phyloP scores from a whole-genome alignment of 495 filamentous ascomycete genomes.

The Parmelia sp. region DNA sequence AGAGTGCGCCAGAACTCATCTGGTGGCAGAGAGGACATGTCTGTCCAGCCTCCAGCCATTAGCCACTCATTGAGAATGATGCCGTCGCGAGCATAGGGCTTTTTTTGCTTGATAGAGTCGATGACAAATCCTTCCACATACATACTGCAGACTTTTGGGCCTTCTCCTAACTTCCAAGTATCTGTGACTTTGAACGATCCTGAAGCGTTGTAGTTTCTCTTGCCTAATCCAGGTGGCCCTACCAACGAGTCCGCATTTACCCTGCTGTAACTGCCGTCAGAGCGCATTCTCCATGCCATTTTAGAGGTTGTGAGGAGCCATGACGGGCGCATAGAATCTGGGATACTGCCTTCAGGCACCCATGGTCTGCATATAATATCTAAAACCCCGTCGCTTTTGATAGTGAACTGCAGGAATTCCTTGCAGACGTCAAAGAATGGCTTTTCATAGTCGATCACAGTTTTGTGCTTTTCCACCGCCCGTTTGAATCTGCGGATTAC shows the following conservation, averaged over 20 bases:
- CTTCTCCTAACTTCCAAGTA: constrained; percentile 15
- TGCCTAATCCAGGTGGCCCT: constrained; percentile 19
- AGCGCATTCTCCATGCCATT: constrained; percentile 20
- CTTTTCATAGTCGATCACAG: constrained; percentile 20
- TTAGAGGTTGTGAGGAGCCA: constrained; percentile 22
- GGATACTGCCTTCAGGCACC: constrained; percentile 22
- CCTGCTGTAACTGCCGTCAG: constrained; percentile 20
- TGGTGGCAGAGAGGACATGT: constrained; percentile 8
- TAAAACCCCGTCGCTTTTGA: constrained; percentile 20
- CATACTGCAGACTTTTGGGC: constrained; percentile 10
- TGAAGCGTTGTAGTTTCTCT: constrained; percentile 16
- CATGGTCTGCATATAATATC: constrained; percentile 33
- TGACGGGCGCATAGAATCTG: constrained; percentile 16
- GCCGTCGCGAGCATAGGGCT: constrained; percentile 1
- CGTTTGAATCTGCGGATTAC: not conserved
- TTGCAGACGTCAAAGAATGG: constrained; percentile 23
- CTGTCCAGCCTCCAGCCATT: constrained; percentile 3
- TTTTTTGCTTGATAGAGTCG: not conserved
- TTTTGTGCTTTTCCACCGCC: not conserved
- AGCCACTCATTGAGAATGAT: constrained; percentile 8
- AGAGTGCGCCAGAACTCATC: constrained; percentile 27
- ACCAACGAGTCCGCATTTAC: constrained; percentile 28
- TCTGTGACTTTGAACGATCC: constrained; percentile 21
- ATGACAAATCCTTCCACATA: constrained; percentile 8
- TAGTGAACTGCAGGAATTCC: constrained; percentile 24